These are phyloP conservation scores for Candida maris DNA, from an alignment of 805 yeast species.

Conservation along the genomic window DNA sequence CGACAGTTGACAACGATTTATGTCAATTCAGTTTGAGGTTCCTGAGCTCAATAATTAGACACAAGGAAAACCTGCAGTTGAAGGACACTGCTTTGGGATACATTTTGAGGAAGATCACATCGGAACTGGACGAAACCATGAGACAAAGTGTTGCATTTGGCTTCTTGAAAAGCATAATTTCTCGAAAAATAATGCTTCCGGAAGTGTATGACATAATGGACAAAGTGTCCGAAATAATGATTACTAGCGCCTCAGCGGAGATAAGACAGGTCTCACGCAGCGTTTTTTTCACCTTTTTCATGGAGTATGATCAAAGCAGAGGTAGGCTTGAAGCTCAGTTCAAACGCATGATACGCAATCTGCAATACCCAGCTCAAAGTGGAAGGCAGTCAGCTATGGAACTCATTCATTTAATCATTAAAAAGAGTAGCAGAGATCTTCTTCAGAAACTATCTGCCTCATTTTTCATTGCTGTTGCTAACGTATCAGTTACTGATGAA, in stretches of 20 bases:
- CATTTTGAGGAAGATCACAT: conserved; percentile 65
- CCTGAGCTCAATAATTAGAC: conserved; percentile 67
- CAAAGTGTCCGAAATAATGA: conserved; percentile 75
- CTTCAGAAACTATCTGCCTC: conserved; percentile 62
- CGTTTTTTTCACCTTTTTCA: conserved; percentile 76
- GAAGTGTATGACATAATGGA: conserved; percentile 91
- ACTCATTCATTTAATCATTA: conserved; percentile 64
- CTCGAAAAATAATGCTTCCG: conserved; percentile 71
- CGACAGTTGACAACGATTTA: conserved; percentile 72
- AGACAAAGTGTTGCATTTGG: conserved; percentile 86
- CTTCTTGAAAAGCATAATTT: conserved; percentile 73
- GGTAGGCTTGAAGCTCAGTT: conserved; percentile 81
- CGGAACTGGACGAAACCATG: conserved; percentile 87
- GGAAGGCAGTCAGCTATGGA: conserved; percentile 94
- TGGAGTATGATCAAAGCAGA: conserved; percentile 93
- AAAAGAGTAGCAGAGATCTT: conserved; percentile 59
- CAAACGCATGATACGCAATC: conserved; percentile 72
- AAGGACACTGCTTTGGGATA: conserved; percentile 72
- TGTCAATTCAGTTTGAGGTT: conserved; percentile 78
- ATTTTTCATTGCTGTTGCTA: conserved; percentile 78
- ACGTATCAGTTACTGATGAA: conserved; percentile 74
- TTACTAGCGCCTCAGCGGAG: conserved; percentile 79
- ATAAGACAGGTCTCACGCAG: conserved; percentile 83
- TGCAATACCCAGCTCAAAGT: conserved; percentile 76
- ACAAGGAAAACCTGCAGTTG: conserved; percentile 59